Base-by-base conservation (phyloP, 345 rosid genomes). In the Rhizophora apiculata region DNA sequence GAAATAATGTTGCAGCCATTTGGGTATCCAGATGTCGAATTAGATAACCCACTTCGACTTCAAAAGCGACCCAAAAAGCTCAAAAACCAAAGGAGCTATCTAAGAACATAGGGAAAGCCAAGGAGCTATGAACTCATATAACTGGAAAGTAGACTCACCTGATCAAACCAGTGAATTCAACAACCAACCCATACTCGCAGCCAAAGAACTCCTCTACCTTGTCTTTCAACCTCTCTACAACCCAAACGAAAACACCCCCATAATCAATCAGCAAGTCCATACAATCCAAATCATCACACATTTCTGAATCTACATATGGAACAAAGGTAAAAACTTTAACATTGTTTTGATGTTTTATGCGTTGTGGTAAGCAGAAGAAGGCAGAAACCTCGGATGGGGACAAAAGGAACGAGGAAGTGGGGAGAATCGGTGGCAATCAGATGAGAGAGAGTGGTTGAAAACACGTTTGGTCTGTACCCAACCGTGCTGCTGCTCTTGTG, bases 391-490 rank as follows among this genome's bases (percentile, higher is more conserved):
- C 97, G 71, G 67, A 95, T 80, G 77, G 89, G 83, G 73, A 89
- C 80, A 70, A 95, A 87, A 62, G 99, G 97, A 71, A 86, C 27
- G 73, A 89, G 74, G n/a, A 92, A 70, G 65, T 85, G 96, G 67
- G 88, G 58, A 61, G 83, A 95, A 71, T 85, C 79, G 55, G 96
- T 95, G 70, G 96, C 93, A 31, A 87, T 63, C 71, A 95, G 97
- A 74, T 95, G 99, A 74, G 96, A 88, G 29, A 91, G 97, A 43
- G 97, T 87, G 16, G 99, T 88, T 64, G 99, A 95, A 82, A 92
- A 92, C 39, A 95, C 93, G 69, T 86, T 79, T 1, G 95, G 90
- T 72, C 99, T 85, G 82, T 95, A 95, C 6, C 99, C 99, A 10
- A 95, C 83, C 0, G 87, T 83, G 69, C 88, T 71, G 76, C 86